phyloP scores from a whole-genome alignment of 2,329 filamentous ascomycete species.

The Hirsutella thompsonii region DNA sequence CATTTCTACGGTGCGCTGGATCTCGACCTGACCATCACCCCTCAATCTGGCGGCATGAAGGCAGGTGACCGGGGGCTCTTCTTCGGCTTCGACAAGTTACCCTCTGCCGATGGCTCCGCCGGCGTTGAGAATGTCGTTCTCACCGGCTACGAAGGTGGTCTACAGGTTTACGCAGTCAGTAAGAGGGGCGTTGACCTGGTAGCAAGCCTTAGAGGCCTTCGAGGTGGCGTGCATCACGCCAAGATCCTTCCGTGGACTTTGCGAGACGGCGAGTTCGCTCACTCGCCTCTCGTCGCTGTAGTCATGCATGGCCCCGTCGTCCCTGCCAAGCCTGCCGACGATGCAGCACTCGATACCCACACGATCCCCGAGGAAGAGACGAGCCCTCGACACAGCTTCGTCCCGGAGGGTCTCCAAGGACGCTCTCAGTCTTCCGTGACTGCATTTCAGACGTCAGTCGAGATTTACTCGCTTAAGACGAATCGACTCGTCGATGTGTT shows the following conservation, averaged over 20 bases:
- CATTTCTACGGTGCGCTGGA: conserved; percentile 69
- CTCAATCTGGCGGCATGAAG: conserved; percentile 41
- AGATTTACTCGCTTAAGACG: conserved; percentile 76
- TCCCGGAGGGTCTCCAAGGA: conserved; percentile 21
- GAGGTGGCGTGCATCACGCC: conserved; percentile 68
- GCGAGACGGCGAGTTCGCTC: conserved; percentile 35
- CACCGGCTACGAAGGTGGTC: conserved; percentile 65
- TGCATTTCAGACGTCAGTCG: conserved; percentile 75
- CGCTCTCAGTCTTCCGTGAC: conserved; percentile 30
- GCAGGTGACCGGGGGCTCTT: conserved; percentile 61
- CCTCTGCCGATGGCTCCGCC: conserved; percentile 22
- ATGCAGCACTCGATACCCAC: conserved; percentile 18
- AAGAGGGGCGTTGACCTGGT: conserved; percentile 59
- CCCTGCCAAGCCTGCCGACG: conserved; percentile 24
- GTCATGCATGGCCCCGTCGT: conserved; percentile 66
- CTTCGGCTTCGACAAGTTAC: conserved; percentile 68
- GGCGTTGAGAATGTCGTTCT: conserved; percentile 54
- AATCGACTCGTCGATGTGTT: conserved; percentile 59
- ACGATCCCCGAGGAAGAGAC: conserved; percentile 28
- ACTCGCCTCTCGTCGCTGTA: conserved; percentile 65
- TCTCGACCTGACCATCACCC: conserved; percentile 54
- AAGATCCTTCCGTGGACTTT: conserved; percentile 66
- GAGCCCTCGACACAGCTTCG: conserved; percentile 25
- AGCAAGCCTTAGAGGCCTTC: conserved; percentile 60
- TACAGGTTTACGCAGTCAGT: conserved; percentile 64